Base-by-base conservation (phyloP, 1,284 basidiomycete species). In the Rhodotorula sp. region DNA sequence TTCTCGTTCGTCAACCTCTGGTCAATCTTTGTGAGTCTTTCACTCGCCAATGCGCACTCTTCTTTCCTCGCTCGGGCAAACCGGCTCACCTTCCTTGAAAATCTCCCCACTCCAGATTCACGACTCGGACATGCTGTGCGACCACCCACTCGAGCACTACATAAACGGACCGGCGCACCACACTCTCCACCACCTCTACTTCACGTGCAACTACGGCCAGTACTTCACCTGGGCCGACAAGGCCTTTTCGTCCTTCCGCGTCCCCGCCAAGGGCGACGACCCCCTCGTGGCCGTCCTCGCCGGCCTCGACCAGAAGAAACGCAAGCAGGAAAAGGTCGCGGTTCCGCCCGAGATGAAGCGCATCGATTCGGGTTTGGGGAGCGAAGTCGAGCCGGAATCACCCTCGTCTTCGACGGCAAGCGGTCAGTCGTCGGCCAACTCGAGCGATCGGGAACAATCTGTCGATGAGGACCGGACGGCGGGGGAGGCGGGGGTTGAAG, bases 121-220 rank as follows among this genome's bases (percentile, higher is more conserved):
- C 81, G 95, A 99, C 81, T 95, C 92, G n/a, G 96, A 99, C 83
- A 98, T 99, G 94, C 89, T 98, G 80, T 91, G 91, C 59, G 94
- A 91, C n/a, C 90, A 93, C 79, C 84, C 89, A 12, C 85, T 96
- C 3, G 95, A 98, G 82, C 88, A 85, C 78, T 82, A 93, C 80
- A 95, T 99, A 83, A 99, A 99, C 82, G 93, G 94, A 20, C 96
- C 95, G 5, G 93, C 95, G 6, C 95, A 99, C 79, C 95, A 99
- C 97, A 75, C 72, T 15, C 64, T 72, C 6, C 74, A 72, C 68
- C 73, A 77, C 67, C 70, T 78, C 49, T 76, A 76, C 69, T 77
- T 79, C 69, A 78, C 75, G 37, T 70, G 66, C 62, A 62, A 55
- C 53, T 73, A 72, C 56, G 70, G 74, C 22, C 80, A 84, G 88